Base-by-base conservation (phyloP, 2,329 filamentous ascomycete genomes). In the Xylaria arbuscula region DNA sequence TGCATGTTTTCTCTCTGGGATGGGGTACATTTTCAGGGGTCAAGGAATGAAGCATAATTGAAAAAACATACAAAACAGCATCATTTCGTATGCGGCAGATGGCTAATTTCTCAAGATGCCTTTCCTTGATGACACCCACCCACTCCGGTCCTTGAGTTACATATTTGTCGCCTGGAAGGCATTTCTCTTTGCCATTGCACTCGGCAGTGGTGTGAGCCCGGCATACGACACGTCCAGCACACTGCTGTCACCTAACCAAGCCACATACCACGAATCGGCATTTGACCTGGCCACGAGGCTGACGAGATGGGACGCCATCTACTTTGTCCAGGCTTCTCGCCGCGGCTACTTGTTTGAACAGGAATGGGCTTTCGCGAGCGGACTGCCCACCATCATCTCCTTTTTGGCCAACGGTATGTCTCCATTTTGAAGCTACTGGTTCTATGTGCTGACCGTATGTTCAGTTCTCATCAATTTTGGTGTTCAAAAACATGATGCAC, bases 141-240 rank as follows among this genome's bases (percentile, higher is more conserved):
- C 75, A 8, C 42, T 71, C 38, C 68, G 40, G 53, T 73, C 78
- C 9, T 66, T 84, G 32, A 47, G 80, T 59, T 60, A 72, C 45
- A 72, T 76, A n/a, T 94, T 92, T 76, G 63, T 82, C 4, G 77
- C 81, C 13, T 94, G 91, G 91, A 96, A 95, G 77, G 59, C 79
- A 6, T 76, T 92, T 10, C 81, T 96, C 7, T 78, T 94, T n/a
- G 74, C 85, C 54, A 78, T 94, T 63, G 89, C 89, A 34, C 76
- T 86, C 61, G 81, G 81, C 40, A 83, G 84, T 45, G 79, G 80
- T 61, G 78, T 87, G 55, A 88, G 85, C 66, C 87, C 87, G 17
- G 88, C 87, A 72, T 97, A 96, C 78, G 93, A 97, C 80, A 94
- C 92, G n/a, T 95, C 92, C 7, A 90, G 87, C 7, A 85, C 85